Evolutionary conservation across 805 yeast genomes (phyloP).

Genomic region (Zygosaccharomyces rouxii): DNA sequence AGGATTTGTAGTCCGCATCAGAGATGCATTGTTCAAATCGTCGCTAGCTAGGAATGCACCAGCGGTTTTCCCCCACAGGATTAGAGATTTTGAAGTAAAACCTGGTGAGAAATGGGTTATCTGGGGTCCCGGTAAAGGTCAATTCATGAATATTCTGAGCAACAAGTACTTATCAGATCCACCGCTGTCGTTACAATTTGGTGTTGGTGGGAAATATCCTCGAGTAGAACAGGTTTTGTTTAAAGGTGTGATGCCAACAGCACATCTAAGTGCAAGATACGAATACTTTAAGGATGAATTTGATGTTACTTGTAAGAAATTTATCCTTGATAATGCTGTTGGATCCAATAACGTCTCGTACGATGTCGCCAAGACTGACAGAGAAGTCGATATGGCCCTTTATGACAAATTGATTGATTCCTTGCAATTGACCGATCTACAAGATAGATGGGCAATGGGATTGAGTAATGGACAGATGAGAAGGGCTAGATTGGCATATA

Average conservation of each 20-base stretch:
- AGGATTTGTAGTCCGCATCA: slow-evolving; percentile 17
- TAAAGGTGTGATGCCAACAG: slow-evolving; percentile 46
- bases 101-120: slow-evolving; percentile 42
- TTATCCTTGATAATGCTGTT: slow-evolving; percentile 48
- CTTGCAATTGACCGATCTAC: slow-evolving; percentile 53
- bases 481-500: slow-evolving; percentile 79
- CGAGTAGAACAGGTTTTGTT: slow-evolving; percentile 39
- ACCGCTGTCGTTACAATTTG: slow-evolving; percentile 21
- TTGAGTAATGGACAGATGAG: slow-evolving; percentile 92
- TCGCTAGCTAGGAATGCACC: slow-evolving; percentile 36
- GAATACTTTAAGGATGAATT: slow-evolving; percentile 82
- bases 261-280: slow-evolving; percentile 84
- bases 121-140: slow-evolving; percentile 33
- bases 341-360: slow-evolving; percentile 43
- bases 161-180: slow-evolving; percentile 30
- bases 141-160: slow-evolving; percentile 26
- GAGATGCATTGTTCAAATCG: slow-evolving; percentile 38
- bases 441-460: slow-evolving; percentile 76
- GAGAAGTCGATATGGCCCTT: slow-evolving; percentile 33
- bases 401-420: slow-evolving; percentile 43
- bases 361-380: slow-evolving; percentile 30
- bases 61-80: slow-evolving; percentile 23
- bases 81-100: slow-evolving; percentile 21
- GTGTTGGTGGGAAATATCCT: slow-evolving; percentile 12
- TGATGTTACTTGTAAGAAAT: slow-evolving; percentile 63